Evolutionary conservation across 208 protist genomes (phyloP).

Genomic region (Leishmania mexicana): DNA sequence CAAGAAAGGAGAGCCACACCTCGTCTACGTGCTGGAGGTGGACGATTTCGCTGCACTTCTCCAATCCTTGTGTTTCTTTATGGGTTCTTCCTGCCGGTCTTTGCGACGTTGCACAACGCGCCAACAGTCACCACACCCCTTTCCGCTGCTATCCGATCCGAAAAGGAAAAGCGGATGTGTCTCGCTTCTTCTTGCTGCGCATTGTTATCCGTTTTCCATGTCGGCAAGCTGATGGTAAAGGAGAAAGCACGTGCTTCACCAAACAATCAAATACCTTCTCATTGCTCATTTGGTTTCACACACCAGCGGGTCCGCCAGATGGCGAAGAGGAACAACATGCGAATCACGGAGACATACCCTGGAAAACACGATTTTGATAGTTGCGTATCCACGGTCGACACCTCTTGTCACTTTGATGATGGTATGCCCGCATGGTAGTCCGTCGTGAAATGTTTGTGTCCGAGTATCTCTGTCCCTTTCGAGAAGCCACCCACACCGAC

Average conservation of each 20-base stretch:
- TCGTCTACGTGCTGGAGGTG: not conserved
- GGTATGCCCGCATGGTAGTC: not conserved
- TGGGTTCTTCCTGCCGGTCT: not conserved
- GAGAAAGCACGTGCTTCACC: not conserved
- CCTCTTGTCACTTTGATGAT: not conserved
- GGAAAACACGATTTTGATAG: not conserved
- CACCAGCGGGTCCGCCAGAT: not conserved
- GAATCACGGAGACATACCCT: not conserved
- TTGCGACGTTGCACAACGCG: not conserved
- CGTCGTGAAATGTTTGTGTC: not conserved
- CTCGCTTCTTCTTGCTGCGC: not conserved
- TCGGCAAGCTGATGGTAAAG: not conserved
- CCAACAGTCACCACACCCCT: not conserved
- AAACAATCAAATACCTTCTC: not conserved
- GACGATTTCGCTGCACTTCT: not conserved
- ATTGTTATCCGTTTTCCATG: not conserved
- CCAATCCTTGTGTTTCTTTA: not conserved
- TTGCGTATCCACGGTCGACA: not conserved
- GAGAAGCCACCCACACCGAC: not conserved
- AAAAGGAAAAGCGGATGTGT: not conserved
- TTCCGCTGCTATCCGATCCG: not conserved
- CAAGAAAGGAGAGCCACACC: not conserved
- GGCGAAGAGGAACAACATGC: not conserved
- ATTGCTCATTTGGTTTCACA: not conserved
- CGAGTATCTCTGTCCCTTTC: not conserved